Evolutionary conservation across 2,329 filamentous ascomycete species (phyloP), one percentile per base, ranked within the genome.

Genomic region (Arthrinium phaeospermum): DNA sequence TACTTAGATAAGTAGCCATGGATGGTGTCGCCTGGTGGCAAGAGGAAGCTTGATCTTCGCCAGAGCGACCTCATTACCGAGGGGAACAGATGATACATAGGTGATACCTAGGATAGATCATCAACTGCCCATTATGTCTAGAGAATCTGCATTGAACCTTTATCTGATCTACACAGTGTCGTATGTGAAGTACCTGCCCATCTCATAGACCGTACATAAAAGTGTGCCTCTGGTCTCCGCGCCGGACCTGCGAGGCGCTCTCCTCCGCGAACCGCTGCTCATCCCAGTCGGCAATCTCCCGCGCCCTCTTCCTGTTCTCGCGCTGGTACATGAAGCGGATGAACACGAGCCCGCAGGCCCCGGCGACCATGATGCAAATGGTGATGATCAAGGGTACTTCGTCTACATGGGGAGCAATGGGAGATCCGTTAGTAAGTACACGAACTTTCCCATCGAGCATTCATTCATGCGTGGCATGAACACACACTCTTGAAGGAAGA

Each of bases 241-340:
- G 67, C 13, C 45, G 67, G 6, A 68, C n/a, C 13, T 68, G 41
- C 19, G 67, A 68, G 6, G 41, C 19, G 19, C 45, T 68, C 41
- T 68, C 67, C 10, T 46, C 45, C 19, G 67, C 67, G 14, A 47
- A 68, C n/a, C 30, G 67, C 27, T n/a, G 67, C n/a, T 30, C 67
- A 27, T 47, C 67, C 67, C 67, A 68, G 14, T 0, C 12, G 41
- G 67, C 41, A 30, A 68, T 68, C 10, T 68, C 34, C 22, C 4
- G 41, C 6, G 67, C 45, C 67, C 45, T 27, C 67, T 34, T 68
- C 67, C 10, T 68, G 67, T 68, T 68, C 41, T 47, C 67, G 22
- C 27, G 45, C 30, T 68, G 44, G 45, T 68, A 45, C 45, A 68
- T 47, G 44, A 68, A 46, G 14, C 41, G 41, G 27, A 68, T 46